Conservation (phyloP, 768 basidiomycete species). For the Pleurotus giganteus region DNA sequence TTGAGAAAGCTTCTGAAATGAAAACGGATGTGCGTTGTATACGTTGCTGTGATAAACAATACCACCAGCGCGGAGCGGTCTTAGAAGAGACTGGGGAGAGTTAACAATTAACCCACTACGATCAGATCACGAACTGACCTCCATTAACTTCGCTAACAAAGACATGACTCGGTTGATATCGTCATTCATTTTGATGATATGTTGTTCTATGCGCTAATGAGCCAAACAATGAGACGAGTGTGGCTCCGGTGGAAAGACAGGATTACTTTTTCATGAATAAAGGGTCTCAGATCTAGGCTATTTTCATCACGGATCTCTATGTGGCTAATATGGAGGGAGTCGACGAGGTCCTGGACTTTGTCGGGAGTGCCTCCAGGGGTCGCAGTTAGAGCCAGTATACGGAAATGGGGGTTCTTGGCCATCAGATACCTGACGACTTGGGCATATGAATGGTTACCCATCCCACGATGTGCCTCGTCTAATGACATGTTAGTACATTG, state of each 20-base stretch:
- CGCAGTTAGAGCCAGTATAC: slow-evolving; percentile 90
- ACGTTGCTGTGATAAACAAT: slow-evolving; percentile 34
- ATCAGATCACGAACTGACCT: slow-evolving; percentile 42
- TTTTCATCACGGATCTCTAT: slow-evolving; percentile 94
- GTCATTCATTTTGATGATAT: slow-evolving; percentile 72
- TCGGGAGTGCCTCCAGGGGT: slow-evolving; percentile 88
- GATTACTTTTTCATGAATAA: slow-evolving; percentile 82
- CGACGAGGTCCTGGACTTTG: slow-evolving; percentile 88
- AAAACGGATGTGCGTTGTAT: slow-evolving; percentile 27
- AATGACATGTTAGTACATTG: background rate
- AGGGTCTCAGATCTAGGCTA: slow-evolving; percentile 81
- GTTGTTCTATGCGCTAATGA: slow-evolving; percentile 74
- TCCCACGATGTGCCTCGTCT: slow-evolving; percentile 97
- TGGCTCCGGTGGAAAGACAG: background rate
- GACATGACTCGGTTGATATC: slow-evolving; percentile 66
- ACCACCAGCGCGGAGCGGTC: slow-evolving; percentile 32
- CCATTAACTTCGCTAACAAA: slow-evolving; percentile 69
- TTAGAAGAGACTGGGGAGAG: slow-evolving; percentile 27
- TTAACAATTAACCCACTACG: background rate
- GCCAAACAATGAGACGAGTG: slow-evolving; percentile 8
- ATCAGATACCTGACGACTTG: slow-evolving; percentile 86
- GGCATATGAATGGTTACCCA: slow-evolving; percentile 91
- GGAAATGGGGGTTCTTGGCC: slow-evolving; percentile 92
- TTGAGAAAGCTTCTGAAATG: slow-evolving; percentile 40
- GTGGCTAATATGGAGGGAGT: slow-evolving; percentile 89